Evolutionary conservation across 2,329 filamentous ascomycete genomes (phyloP).

Genomic region (Uncinocarpus reesii): DNA sequence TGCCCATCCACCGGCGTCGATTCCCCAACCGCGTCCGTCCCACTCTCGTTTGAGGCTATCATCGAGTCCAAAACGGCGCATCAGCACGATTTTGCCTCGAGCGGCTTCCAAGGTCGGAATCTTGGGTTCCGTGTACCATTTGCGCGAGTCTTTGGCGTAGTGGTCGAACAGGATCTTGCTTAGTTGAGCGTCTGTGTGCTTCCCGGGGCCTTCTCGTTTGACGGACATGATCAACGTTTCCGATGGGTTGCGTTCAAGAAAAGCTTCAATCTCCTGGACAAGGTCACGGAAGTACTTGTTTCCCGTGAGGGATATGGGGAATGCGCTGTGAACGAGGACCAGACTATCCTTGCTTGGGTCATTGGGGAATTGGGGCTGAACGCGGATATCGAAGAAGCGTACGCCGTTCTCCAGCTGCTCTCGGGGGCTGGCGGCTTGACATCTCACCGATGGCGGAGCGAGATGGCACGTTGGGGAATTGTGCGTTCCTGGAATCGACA

Average conservation of each 20-base stretch:
- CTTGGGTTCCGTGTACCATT: conserved; percentile 69
- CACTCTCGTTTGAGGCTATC: conserved; percentile 36
- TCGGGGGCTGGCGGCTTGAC: conserved; percentile 67
- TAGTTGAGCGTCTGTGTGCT: conserved; percentile 67
- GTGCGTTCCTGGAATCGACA: conserved; percentile 91
- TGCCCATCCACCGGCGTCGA: conserved; percentile 61
- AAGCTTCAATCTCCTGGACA: conserved; percentile 59
- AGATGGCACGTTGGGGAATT: conserved; percentile 79
- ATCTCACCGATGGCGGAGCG: conserved; percentile 84
- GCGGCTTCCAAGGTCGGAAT: conserved; percentile 70
- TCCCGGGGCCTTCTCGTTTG: conserved; percentile 82
- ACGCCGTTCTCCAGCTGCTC: conserved; percentile 82
- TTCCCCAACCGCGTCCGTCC: conserved; percentile 45
- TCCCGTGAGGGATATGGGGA: conserved; percentile 76
- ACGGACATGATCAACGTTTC: conserved; percentile 79
- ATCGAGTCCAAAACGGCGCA: conserved; percentile 67
- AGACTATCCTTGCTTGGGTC: conserved; percentile 55
- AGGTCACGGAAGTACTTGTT: conserved; percentile 68
- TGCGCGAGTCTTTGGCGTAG: conserved; percentile 47
- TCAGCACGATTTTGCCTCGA: conserved; percentile 70
- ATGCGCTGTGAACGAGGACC: conserved; percentile 77
- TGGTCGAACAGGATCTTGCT: conserved; percentile 60
- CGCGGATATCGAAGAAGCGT: conserved; percentile 85
- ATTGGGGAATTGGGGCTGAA: conserved; percentile 53
- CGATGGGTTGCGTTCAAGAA: conserved; percentile 64